phyloP scores from a whole-genome alignment of 441 rosid species.

The Populus hybrid region DNA sequence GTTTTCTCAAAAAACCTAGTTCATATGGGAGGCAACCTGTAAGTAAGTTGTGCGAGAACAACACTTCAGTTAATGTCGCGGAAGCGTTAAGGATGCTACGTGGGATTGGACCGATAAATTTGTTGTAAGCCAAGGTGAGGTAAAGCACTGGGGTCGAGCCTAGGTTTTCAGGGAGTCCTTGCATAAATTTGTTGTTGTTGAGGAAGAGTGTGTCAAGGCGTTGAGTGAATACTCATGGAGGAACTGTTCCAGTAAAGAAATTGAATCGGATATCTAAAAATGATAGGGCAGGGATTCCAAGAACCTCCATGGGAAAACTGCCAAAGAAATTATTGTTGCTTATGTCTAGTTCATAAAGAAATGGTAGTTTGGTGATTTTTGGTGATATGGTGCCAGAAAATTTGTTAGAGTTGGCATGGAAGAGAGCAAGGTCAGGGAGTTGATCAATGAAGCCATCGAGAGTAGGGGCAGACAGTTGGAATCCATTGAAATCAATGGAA shows the following conservation, averaged over 20 bases:
- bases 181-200: constrained; percentile 43
- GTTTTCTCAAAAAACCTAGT: constrained; percentile 34
- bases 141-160: constrained; percentile 36
- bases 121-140: constrained; percentile 52
- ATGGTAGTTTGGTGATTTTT: constrained; percentile 7
- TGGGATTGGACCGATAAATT: constrained; percentile 46
- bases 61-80: constrained; percentile 32
- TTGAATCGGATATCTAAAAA: constrained; percentile 50
- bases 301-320: constrained; percentile 30
- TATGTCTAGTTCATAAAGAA: constrained; percentile 48
- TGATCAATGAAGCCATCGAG: constrained; percentile 43
- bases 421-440: constrained; percentile 43
- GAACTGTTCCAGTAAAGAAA: constrained; percentile 40
- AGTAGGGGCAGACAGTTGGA: constrained; percentile 29
- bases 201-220: constrained; percentile 35
- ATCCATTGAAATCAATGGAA: constrained; percentile 44
- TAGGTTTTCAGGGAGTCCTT: constrained; percentile 32
- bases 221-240: constrained; percentile 31
- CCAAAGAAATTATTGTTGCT: constrained; percentile 50
- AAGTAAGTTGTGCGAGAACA: constrained; percentile 39
- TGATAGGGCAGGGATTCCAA: constrained; percentile 18
- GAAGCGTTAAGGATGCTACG: constrained; percentile 32
- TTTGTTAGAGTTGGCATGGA: constrained; percentile 20
- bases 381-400: too few relatives aligned
- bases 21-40: constrained; percentile 52